Evolutionary conservation across 2,329 filamentous ascomycete species (phyloP), one percentile per base, ranked within the genome.

Genomic region (Rhinocladiella mackenziei): DNA sequence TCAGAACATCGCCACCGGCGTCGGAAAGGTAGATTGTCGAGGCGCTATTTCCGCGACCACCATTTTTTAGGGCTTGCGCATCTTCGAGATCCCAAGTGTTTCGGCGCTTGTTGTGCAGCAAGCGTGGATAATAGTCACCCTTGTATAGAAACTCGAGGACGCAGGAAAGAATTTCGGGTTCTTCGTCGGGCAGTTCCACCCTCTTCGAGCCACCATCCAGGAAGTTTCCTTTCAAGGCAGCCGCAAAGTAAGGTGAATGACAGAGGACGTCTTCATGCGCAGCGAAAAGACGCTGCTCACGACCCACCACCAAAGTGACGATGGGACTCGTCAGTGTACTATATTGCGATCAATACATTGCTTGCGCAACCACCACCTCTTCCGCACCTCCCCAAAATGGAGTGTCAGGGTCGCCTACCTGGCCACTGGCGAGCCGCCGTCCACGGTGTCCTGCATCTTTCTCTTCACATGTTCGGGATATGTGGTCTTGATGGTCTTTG

Each of bases 131-230:
- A 72, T 94, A 95, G 76, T 94, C 89, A 57, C 86, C 88, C 75
- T 94, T 94, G 83, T 96, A 96, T 57, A 96, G 81, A 67, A 89
- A 96, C 74, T 96, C 89, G 72, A 96, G 87, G 61, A 96, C 76
- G 62, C 85, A 89, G 65, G 88, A 94, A 69, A 96, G 86, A 66
- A 94, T 79, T 74, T 94, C 89, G 58, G 89, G 88, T 73, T 94
- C 87, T 76, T 54, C 79, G 58, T 78, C 75, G 78, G 84, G 74
- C 74, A 85, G 74, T 79, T 83, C 67, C 79, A 88, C 80, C 80
- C 86, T 78, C 73, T 86, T 81, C 76, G 80, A 72, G 70, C 69
- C 67, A 49, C 71, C 76, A 64, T 85, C 83, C 18, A 57, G 51
- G 71, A 84, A 85, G 65, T 84, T 80, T 63, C 78, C 80, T 60